These are phyloP conservation scores for Dipteronia dyeriana DNA, from an alignment of 345 rosid genomes.

Conservation along the genomic window DNA sequence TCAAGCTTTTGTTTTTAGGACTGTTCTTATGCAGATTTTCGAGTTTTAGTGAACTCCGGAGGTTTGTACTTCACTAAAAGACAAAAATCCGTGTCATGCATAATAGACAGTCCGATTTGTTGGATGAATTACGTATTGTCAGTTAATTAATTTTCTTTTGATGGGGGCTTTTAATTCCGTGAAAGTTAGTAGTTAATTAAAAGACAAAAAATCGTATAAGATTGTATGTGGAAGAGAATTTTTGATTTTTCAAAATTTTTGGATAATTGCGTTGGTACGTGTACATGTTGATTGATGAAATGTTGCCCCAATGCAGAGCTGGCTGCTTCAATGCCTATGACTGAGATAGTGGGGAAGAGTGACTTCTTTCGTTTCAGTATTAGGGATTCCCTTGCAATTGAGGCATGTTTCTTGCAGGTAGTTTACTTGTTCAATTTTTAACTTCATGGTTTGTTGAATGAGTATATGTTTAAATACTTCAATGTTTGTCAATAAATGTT, in stretches of 20 bases:
- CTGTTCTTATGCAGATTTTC: background rate
- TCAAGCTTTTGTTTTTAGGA: no score
- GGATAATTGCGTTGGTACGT: background rate
- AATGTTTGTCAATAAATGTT: background rate
- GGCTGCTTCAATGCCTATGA: constrained; percentile 83
- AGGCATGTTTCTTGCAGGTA: constrained; percentile 96
- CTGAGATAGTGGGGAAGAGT: constrained; percentile 84
- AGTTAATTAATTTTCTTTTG: no score
- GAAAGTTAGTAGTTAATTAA: no score
- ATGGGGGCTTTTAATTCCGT: no score
- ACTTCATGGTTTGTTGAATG: constrained; percentile 3
- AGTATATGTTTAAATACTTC: background rate
- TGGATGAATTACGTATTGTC: no score
- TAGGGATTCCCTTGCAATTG: constrained; percentile 98
- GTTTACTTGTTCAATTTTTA: constrained; percentile 8
- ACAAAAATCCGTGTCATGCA: background rate
- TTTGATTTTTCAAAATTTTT: no score
- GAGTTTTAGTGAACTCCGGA: background rate
- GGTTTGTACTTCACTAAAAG: background rate
- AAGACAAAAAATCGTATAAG: no score
- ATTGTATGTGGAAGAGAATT: no score
- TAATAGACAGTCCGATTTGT: no score
- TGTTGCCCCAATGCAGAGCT: constrained; percentile 50
- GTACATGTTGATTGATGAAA: constrained; percentile 2
- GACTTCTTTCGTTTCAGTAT: constrained; percentile 92